Percentiles rank a stretch among this genome's conserved stretches.
Conservation (phyloP, 768 basidiomycete species). For the Hygrophorus russula region DNA sequence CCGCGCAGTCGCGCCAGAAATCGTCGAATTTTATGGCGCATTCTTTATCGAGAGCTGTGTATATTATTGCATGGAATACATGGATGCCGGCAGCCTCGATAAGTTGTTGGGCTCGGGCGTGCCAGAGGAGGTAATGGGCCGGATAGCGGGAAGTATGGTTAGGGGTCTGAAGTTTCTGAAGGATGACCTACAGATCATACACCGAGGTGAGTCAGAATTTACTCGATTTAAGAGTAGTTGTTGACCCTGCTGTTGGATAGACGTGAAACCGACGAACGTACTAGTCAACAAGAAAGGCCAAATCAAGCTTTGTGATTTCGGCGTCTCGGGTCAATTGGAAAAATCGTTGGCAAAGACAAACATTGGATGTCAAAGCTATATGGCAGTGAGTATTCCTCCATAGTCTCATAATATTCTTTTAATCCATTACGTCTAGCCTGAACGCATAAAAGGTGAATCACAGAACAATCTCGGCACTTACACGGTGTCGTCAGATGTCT, state of each 20-base stretch:
- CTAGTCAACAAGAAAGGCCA: conserved; percentile 82
- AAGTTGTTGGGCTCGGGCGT: conserved; percentile 54
- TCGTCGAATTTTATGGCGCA: conserved; percentile 97
- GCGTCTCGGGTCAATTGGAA: conserved; percentile 97
- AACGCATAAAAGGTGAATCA: conserved; percentile 92
- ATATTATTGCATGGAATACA: conserved; percentile 99
- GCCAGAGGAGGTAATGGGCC: conserved; percentile 72
- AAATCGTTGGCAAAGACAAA: conserved; percentile 95
- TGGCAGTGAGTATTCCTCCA: conserved; percentile 62
- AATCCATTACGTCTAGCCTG: conserved; percentile 45
- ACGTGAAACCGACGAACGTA: conserved; percentile 92
- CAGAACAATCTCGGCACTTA: conserved; percentile 80
- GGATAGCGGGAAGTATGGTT: conserved; percentile 76
- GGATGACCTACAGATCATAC: conserved; percentile 78
- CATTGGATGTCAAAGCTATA: conserved; percentile 97
- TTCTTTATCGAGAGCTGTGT: conserved; percentile 99
- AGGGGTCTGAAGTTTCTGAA: conserved; percentile 91
- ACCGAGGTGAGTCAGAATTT: conserved; percentile 28
- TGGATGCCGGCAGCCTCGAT: conserved; percentile 97
- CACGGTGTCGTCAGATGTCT: conserved; percentile 94
- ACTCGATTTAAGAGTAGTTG: conserved; percentile 3
- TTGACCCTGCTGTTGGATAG: conserved; percentile 23
- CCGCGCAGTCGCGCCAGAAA: conserved; percentile 80
- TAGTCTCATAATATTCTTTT: background rate
- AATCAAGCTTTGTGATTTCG: conserved; percentile 96